phyloP scores from a whole-genome alignment of 164 flowering plant species.

The Berberis thunbergii region DNA sequence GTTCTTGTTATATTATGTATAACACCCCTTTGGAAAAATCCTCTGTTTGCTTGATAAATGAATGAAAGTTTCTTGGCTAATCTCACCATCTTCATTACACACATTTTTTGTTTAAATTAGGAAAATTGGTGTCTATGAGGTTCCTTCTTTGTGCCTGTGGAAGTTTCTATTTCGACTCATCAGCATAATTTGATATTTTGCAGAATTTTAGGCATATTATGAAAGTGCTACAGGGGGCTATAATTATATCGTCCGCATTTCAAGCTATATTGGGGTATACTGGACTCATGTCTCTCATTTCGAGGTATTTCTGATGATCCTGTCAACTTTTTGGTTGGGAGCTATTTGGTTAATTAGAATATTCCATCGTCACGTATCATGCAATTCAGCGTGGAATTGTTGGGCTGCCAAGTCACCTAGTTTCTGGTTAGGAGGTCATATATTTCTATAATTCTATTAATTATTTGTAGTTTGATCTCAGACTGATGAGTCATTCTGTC shows the following conservation, averaged over 20 bases:
- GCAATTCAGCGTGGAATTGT: no score
- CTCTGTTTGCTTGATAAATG: no score
- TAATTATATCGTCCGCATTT: conserved; percentile 79
- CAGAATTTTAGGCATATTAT: conserved; percentile 95
- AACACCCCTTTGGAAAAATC: no score
- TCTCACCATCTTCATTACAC: no score
- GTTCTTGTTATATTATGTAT: no score
- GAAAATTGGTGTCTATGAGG: not conserved
- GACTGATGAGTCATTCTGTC: no score
- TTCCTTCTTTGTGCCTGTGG: not conserved
- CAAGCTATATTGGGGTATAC: conserved; percentile 87
- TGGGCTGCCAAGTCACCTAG: no score
- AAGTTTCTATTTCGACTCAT: not conserved
- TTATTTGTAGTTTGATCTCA: no score
- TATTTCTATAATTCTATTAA: no score
- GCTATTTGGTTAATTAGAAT: not conserved
- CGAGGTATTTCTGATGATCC: conserved; percentile 43
- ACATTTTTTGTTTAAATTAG: no score
- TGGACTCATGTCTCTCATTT: conserved; percentile 76
- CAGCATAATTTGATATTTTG: conserved; percentile 12
- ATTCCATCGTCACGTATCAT: not conserved
- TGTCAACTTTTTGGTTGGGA: not conserved
- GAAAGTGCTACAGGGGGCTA: conserved; percentile 93
- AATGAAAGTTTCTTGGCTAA: no score
- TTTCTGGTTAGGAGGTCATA: no score